Percentiles rank a stretch among this genome's conserved stretches.
Evolutionary conservation across 1,139 yeast species (phyloP).

Genomic region (Candida glucosophila): DNA sequence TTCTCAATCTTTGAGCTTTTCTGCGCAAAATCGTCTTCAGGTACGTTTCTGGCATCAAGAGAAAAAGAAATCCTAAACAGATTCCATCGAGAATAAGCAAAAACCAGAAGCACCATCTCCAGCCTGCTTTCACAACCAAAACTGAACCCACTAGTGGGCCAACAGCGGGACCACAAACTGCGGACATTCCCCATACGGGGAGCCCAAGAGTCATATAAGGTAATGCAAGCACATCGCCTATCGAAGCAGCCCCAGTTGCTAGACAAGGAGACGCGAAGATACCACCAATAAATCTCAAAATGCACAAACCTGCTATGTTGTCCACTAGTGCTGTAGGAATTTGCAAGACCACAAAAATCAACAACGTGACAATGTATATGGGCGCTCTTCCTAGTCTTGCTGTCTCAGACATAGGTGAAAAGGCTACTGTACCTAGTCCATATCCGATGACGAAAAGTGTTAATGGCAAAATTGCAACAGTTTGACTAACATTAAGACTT

Average conservation of each 20-base stretch:
- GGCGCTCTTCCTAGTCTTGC: constrained; percentile 45
- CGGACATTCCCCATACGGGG: constrained; percentile 22
- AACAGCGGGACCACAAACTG: constrained; percentile 23
- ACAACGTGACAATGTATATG: constrained; percentile 20
- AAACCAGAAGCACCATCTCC: constrained; percentile 44
- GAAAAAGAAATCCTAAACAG: constrained; percentile 19
- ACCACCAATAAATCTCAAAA: constrained; percentile 25
- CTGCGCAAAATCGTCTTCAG: constrained; percentile 35
- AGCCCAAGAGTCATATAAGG: constrained; percentile 20
- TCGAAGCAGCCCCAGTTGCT: constrained; percentile 30
- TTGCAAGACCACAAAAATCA: constrained; percentile 24
- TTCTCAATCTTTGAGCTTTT: constrained; percentile 40
- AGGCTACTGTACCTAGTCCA: constrained; percentile 47
- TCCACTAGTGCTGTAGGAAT: constrained; percentile 23
- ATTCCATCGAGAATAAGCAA: constrained; percentile 26
- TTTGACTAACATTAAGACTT: constrained; percentile 33
- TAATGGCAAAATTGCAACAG: constrained; percentile 36
- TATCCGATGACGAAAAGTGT: constrained; percentile 40
- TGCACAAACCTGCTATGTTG: constrained; percentile 21
- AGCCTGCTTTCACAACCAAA: constrained; percentile 15
- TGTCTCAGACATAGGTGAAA: constrained; percentile 47
- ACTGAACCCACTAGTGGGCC: constrained; percentile 27
- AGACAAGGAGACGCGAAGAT: constrained; percentile 29
- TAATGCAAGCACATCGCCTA: constrained; percentile 18
- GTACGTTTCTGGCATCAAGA: constrained; percentile 45